Percentiles rank a stretch among this genome's conserved stretches.
Evolutionary conservation across 768 basidiomycete genomes (phyloP).

Genomic region (Lentinus tigrinus): DNA sequence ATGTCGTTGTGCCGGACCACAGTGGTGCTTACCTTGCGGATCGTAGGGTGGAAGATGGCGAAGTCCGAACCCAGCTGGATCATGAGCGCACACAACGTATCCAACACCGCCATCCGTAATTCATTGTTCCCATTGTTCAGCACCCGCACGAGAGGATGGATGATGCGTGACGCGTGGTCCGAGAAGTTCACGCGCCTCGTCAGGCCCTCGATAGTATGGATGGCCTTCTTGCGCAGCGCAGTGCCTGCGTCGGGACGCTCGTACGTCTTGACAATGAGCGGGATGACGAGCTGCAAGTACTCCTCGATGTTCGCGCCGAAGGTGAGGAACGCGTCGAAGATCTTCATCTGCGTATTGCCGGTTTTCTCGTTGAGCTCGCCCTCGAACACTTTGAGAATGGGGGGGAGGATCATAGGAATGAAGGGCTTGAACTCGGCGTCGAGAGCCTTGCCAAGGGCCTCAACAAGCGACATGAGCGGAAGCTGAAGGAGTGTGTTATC

Average conservation of each 20-base stretch:
- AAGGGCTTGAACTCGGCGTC: constrained; percentile 98
- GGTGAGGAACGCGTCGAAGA: constrained; percentile 91
- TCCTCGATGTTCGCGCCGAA: constrained; percentile 98
- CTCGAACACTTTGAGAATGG: constrained; percentile 88
- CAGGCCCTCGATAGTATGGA: constrained; percentile 87
- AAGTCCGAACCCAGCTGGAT: constrained; percentile 95
- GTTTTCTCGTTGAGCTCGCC: constrained; percentile 83
- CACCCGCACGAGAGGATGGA: constrained; percentile 91
- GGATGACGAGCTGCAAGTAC: constrained; percentile 94
- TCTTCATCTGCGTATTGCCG: constrained; percentile 77
- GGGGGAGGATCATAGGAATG: constrained; percentile 84
- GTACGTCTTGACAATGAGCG: constrained; percentile 88
- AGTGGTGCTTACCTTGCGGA: constrained; percentile 77
- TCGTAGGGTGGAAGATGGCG: constrained; percentile 95
- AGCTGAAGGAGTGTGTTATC: constrained; percentile 79
- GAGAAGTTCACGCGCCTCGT: constrained; percentile 95
- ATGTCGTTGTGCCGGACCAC: not conserved
- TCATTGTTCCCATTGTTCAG: constrained; percentile 75
- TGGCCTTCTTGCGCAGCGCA: constrained; percentile 80
- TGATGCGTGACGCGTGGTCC: constrained; percentile 95
- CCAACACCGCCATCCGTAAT: constrained; percentile 83
- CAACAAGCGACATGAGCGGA: constrained; percentile 89
- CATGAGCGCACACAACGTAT: constrained; percentile 88
- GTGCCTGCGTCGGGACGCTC: constrained; percentile 77
- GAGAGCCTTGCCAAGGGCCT: constrained; percentile 88